Percentiles rank a stretch among this genome's conserved stretches.
phyloP scores from a whole-genome alignment of 345 rosid species.

The Melaleuca alternifolia region DNA sequence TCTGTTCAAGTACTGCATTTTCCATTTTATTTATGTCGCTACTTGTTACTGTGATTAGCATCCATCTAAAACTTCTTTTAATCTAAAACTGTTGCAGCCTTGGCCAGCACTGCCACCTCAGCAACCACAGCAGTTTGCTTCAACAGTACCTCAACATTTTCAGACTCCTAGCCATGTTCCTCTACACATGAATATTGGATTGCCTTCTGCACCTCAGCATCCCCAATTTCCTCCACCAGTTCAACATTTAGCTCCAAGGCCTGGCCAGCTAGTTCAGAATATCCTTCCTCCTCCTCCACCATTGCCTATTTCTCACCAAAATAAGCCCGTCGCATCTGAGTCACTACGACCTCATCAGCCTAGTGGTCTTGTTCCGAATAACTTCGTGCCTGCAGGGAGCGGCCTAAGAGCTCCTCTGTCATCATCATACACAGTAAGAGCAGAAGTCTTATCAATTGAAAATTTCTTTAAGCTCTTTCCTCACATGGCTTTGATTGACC shows the following conservation, averaged over 20 bases:
- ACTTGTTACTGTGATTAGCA: not conserved
- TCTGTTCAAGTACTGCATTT: constrained; percentile 53
- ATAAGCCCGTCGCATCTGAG: constrained; percentile 36
- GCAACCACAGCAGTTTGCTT: constrained; percentile 55
- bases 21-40: not conserved
- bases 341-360: constrained; percentile 35
- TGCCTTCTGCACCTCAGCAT: constrained; percentile 56
- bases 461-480: not conserved
- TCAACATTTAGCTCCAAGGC: constrained; percentile 58
- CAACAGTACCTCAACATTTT: constrained; percentile 61
- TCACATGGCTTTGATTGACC: constrained; percentile 3
- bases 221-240: constrained; percentile 50
- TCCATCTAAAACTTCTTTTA: not conserved
- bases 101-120: constrained; percentile 51
- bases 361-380: constrained; percentile 36
- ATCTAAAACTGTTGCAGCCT: constrained; percentile 37
- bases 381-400: constrained; percentile 39
- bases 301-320: constrained; percentile 39
- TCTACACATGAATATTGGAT: constrained; percentile 49
- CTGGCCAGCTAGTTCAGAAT: constrained; percentile 46
- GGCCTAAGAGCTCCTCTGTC: constrained; percentile 48
- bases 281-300: constrained; percentile 42
- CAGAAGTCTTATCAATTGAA: not conserved
- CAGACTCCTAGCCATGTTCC: constrained; percentile 50
- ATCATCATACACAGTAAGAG: constrained; percentile 59